Conservation (phyloP, 257 asterid genomes). For the Haberlea rhodopensis region DNA sequence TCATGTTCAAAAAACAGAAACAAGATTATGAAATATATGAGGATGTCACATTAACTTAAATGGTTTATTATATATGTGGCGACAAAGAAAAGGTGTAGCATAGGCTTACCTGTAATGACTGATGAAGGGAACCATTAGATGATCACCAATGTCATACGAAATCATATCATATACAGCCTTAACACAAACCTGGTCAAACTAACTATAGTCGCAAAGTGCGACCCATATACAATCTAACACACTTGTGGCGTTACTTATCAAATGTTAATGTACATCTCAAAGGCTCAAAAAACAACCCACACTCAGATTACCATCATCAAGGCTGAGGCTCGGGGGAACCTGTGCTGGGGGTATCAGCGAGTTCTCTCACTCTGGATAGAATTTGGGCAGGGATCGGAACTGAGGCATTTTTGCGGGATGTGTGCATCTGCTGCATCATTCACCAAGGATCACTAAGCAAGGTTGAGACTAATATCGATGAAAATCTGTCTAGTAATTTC, state of each 20-base stretch:
- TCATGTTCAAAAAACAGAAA: too few relatives aligned
- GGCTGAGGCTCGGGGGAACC: constrained; percentile 42
- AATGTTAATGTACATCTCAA: background rate
- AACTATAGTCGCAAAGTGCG: background rate
- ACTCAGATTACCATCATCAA: background rate
- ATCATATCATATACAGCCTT: background rate
- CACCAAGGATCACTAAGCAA: constrained; percentile 10
- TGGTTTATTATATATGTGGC: too few relatives aligned
- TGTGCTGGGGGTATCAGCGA: constrained; percentile 72
- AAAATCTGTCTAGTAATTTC: background rate
- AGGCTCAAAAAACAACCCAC: background rate
- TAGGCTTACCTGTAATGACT: background rate
- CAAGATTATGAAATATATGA: too few relatives aligned
- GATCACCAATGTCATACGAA: background rate
- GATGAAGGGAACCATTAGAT: background rate
- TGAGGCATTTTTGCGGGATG: constrained; percentile 65
- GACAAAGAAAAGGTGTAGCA: background rate
- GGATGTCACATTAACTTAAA: too few relatives aligned
- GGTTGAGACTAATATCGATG: constrained; percentile 4
- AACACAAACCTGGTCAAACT: background rate
- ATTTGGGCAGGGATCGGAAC: constrained; percentile 73
- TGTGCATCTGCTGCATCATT: constrained; percentile 40
- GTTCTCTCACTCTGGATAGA: constrained; percentile 79
- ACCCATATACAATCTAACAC: background rate
- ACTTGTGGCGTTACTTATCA: background rate